phyloP scores from a whole-genome alignment of 257 asterid genomes.

The Handroanthus guayacan region DNA sequence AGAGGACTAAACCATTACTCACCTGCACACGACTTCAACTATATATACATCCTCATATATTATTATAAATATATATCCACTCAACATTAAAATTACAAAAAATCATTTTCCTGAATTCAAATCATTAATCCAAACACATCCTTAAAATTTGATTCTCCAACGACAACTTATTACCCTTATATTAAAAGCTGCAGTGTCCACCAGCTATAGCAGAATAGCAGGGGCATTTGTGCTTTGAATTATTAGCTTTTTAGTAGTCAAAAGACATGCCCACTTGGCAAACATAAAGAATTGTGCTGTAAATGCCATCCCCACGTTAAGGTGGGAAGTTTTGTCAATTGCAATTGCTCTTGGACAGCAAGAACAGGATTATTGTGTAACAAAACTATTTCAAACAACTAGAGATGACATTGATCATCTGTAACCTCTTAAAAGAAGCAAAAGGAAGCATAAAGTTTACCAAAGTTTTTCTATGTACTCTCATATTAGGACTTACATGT shows the following conservation, averaged over 20 bases:
- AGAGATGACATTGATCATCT: neutral
- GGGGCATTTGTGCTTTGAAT: neutral
- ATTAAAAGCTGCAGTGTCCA: conserved; percentile 3
- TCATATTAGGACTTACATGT: neutral
- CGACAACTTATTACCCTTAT: too few relatives aligned
- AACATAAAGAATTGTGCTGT: neutral
- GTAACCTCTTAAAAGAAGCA: conserved; percentile 15
- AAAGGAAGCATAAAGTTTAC: neutral
- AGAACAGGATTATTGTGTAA: neutral
- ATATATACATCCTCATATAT: too few relatives aligned
- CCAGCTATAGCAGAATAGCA: neutral
- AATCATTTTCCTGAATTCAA: too few relatives aligned
- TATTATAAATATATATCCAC: too few relatives aligned
- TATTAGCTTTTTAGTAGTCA: neutral
- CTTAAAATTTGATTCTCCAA: too few relatives aligned
- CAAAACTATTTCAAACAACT: neutral
- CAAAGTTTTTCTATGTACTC: neutral
- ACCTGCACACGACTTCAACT: too few relatives aligned
- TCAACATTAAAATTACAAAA: too few relatives aligned
- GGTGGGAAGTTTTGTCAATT: neutral
- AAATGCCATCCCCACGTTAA: conserved; percentile 3
- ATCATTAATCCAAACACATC: too few relatives aligned
- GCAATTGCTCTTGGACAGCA: conserved; percentile 13
- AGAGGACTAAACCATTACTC: too few relatives aligned
- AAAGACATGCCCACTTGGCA: neutral